These are phyloP conservation scores for Sanghuangporus baumii DNA, from an alignment of 1,284 basidiomycete genomes.

Conservation along the genomic window DNA sequence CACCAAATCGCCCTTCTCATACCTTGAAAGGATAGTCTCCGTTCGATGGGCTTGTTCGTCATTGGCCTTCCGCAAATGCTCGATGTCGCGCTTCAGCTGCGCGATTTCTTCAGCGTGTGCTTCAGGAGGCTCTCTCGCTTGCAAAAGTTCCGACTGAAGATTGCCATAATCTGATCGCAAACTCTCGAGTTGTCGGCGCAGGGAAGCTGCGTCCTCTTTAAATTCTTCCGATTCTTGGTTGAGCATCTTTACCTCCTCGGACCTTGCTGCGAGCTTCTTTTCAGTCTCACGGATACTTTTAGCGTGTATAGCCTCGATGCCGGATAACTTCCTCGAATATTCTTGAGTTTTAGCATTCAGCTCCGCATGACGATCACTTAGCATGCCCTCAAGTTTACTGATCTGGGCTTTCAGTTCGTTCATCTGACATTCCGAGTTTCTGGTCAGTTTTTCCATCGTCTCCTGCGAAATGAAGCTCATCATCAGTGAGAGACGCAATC, in stretches of 20 bases:
- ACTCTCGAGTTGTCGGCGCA: neutral
- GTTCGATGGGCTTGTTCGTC: slow-evolving; percentile 23
- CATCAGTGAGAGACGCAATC: neutral
- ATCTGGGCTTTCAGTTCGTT: slow-evolving; percentile 1
- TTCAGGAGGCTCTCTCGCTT: slow-evolving; percentile 2
- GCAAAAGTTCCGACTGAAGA: slow-evolving; percentile 4
- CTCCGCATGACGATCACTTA: neutral
- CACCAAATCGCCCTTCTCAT: slow-evolving; percentile 32
- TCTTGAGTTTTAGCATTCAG: neutral
- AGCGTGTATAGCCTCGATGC: neutral
- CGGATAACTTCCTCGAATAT: neutral
- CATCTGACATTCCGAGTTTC: neutral
- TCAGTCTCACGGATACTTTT: neutral
- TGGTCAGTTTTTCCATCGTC: slow-evolving; percentile 3
- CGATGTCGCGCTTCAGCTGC: slow-evolving; percentile 22
- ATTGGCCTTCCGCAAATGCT: slow-evolving; percentile 25
- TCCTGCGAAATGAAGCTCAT: neutral
- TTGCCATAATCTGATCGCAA: slow-evolving; percentile 1
- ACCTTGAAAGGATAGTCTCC: slow-evolving; percentile 30
- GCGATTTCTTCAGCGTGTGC: slow-evolving; percentile 5
- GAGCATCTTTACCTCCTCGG: neutral
- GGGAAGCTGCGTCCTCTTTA: neutral
- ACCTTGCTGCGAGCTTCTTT: neutral
- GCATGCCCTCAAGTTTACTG: neutral
- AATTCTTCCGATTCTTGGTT: neutral